These are phyloP conservation scores for Penicillium lividum DNA, from an alignment of 495 filamentous ascomycete genomes.

Conservation along the genomic window DNA sequence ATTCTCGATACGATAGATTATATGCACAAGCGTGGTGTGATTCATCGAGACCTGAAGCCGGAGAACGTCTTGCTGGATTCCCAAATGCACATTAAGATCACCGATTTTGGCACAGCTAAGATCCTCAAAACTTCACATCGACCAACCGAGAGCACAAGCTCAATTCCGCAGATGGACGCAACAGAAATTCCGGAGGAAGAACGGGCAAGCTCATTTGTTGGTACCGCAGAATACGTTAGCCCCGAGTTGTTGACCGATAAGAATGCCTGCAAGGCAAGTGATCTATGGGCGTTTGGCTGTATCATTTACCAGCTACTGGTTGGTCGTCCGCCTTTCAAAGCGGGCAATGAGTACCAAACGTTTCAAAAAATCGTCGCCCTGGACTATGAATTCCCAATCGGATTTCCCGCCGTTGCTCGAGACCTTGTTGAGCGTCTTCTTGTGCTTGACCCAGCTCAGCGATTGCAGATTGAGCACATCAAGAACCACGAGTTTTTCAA, in stretches of 20 bases:
- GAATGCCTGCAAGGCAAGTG: slow-evolving; percentile 95
- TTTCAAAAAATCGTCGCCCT: slow-evolving; percentile 97
- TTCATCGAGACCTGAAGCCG: slow-evolving; percentile 95
- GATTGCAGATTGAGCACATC: slow-evolving; percentile 94
- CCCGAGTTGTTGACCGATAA: slow-evolving; percentile 94
- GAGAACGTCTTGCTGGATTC: slow-evolving; percentile 96
- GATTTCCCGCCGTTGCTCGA: slow-evolving; percentile 84
- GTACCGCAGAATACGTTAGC: slow-evolving; percentile 97
- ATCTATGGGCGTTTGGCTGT: slow-evolving; percentile 99
- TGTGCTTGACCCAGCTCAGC: slow-evolving; percentile 82
- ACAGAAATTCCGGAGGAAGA: slow-evolving; percentile 64
- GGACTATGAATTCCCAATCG: slow-evolving; percentile 90
- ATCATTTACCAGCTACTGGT: slow-evolving; percentile 96
- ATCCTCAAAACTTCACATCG: slow-evolving; percentile 71
- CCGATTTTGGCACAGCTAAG: slow-evolving; percentile 97
- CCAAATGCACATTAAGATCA: slow-evolving; percentile 97
- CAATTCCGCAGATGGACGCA: slow-evolving; percentile 50
- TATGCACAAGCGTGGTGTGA: slow-evolving; percentile 95
- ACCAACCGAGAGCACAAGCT: slow-evolving; percentile 43
- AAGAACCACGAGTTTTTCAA: slow-evolving; percentile 97
- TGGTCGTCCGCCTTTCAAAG: slow-evolving; percentile 96
- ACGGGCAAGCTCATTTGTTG: slow-evolving; percentile 91
- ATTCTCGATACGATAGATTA: slow-evolving; percentile 97
- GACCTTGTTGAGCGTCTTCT: slow-evolving; percentile 92
- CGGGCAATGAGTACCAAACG: slow-evolving; percentile 92